phyloP scores from a whole-genome alignment of 208 protist genomes.

The Trypanosoma caninum region DNA sequence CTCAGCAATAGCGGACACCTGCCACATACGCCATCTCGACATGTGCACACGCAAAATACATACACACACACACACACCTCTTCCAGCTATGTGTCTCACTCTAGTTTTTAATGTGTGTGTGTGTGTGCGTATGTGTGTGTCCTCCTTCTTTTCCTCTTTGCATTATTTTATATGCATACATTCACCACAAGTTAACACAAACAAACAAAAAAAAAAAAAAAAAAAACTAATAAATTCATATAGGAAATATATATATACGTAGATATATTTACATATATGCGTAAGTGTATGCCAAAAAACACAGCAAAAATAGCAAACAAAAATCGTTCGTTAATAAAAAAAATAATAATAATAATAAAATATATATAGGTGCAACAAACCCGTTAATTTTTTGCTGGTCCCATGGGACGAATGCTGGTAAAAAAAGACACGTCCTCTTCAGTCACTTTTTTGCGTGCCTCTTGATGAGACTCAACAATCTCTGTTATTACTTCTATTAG shows the following conservation, averaged over 20 bases:
- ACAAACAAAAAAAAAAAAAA: slow-evolving; percentile 1
- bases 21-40: slow-evolving; percentile 27
- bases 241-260: neutral
- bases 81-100: neutral
- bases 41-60: slow-evolving; percentile 2
- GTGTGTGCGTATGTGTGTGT: too few relatives aligned
- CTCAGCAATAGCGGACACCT: slow-evolving; percentile 16
- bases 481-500: slow-evolving; percentile 90
- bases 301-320: neutral
- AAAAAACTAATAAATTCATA: neutral
- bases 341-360: neutral
- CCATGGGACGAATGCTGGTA: slow-evolving; percentile 56
- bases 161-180: neutral
- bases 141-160: neutral
- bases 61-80: neutral
- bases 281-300: neutral
- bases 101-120: too few relatives aligned
- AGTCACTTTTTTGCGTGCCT: slow-evolving; percentile 82
- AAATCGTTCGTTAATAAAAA: neutral
- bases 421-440: slow-evolving; percentile 86
- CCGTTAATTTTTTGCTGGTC: slow-evolving; percentile 38
- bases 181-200: neutral
- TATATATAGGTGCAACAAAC: neutral
- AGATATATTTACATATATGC: neutral
- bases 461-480: slow-evolving; percentile 90